phyloP scores from a whole-genome alignment of 2,329 filamentous ascomycete genomes.

The Berkeleyomyces rouxiae region DNA sequence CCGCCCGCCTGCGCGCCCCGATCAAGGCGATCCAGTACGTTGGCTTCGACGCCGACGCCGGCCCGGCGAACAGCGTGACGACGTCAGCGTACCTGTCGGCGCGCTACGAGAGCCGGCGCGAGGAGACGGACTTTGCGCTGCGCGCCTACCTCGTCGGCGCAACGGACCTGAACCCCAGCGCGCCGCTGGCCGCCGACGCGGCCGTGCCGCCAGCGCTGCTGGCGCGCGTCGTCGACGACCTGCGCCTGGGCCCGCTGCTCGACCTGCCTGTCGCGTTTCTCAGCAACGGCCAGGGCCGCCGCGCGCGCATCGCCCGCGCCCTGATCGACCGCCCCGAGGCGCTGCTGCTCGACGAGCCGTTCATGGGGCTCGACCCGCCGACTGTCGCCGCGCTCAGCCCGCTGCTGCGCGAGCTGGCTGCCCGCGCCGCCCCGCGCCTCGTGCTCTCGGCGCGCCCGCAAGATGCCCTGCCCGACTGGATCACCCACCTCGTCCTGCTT shows the following conservation, averaged over 20 bases:
- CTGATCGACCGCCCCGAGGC: slow-evolving; percentile 65
- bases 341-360: slow-evolving; percentile 78
- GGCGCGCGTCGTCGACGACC: slow-evolving; percentile 46
- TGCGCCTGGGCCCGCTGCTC: slow-evolving; percentile 52
- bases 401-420: slow-evolving; percentile 52
- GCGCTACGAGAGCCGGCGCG: slow-evolving; percentile 73
- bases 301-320: slow-evolving; percentile 76
- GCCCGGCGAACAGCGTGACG: slow-evolving; percentile 35
- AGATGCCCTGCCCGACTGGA: slow-evolving; percentile 77
- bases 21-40: slow-evolving; percentile 68
- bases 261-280: slow-evolving; percentile 75
- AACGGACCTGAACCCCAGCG: slow-evolving; percentile 61
- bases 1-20: slow-evolving; percentile 38
- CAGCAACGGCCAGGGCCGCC: slow-evolving; percentile 81
- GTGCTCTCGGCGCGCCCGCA: slow-evolving; percentile 68
- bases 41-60: slow-evolving; percentile 64
- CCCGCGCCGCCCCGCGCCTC: slow-evolving; percentile 50
- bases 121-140: slow-evolving; percentile 76
- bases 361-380: slow-evolving; percentile 86
- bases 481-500: slow-evolving; percentile 66
- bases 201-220: slow-evolving; percentile 35
- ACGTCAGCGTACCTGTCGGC: slow-evolving; percentile 75
- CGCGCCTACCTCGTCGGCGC: slow-evolving; percentile 67
- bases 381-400: slow-evolving; percentile 56
- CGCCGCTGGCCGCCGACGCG: slow-evolving; percentile 26